These are phyloP conservation scores for Colletotrichum lindemuthianum DNA, from an alignment of 2,329 filamentous ascomycete genomes.

Conservation along the genomic window DNA sequence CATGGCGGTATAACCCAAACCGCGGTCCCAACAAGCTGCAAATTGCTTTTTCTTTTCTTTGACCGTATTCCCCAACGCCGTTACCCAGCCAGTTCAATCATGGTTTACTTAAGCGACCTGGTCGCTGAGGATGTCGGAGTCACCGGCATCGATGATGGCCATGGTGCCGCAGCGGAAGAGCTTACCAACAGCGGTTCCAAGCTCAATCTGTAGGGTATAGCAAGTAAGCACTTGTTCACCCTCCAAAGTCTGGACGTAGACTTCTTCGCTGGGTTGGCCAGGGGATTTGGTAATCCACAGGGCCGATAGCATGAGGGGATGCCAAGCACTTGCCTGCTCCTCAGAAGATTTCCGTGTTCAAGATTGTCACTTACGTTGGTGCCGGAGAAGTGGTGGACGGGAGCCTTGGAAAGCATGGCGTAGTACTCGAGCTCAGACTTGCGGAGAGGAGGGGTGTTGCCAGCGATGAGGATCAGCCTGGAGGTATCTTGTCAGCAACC, in stretches of 20 bases:
- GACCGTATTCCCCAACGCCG: constrained; percentile 55
- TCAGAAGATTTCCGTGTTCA: background rate
- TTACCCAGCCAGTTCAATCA: constrained; percentile 36
- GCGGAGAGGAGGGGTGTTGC: constrained; percentile 96
- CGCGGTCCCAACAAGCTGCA: constrained; percentile 19
- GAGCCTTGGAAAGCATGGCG: constrained; percentile 91
- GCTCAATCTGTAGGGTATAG: constrained; percentile 79
- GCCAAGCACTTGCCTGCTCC: constrained; percentile 30
- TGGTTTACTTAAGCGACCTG: constrained; percentile 66
- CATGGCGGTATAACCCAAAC: constrained; percentile 29
- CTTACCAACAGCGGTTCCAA: constrained; percentile 98
- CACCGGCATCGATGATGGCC: constrained; percentile 95
- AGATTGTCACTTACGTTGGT: constrained; percentile 87
- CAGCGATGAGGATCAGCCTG: constrained; percentile 93
- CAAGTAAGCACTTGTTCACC: constrained; percentile 73
- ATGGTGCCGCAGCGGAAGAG: constrained; percentile 98
- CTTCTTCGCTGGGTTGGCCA: constrained; percentile 90
- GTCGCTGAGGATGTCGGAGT: constrained; percentile 95
- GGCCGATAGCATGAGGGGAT: constrained; percentile 40
- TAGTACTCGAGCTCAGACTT: constrained; percentile 98
- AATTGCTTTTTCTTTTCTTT: constrained; percentile 29
- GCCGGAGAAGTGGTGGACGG: constrained; percentile 96
- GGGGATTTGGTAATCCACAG: constrained; percentile 41
- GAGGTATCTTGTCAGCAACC: constrained; percentile 46
- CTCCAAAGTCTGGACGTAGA: constrained; percentile 84